Conservation (phyloP, 2,329 filamentous ascomycete genomes). For the Orbilia brochopaga region DNA sequence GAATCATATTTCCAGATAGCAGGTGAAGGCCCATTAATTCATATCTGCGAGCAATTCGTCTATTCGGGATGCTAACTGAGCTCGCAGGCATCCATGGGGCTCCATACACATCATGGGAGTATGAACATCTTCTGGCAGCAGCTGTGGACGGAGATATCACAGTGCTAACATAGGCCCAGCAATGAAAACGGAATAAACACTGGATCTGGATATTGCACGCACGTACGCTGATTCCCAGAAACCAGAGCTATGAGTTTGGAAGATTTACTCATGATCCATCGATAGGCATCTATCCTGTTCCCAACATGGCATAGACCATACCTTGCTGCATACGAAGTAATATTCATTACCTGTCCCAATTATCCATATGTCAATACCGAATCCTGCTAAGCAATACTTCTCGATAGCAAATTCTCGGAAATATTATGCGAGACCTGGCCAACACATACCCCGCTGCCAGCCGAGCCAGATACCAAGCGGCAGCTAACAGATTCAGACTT, state of each 20-base stretch:
- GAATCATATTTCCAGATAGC: constrained; percentile 38
- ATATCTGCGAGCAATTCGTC: neutral
- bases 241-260: neutral
- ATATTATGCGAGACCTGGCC: constrained; percentile 32
- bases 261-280: constrained; percentile 1
- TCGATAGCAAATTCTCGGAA: constrained; percentile 44
- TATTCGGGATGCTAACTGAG: constrained; percentile 9
- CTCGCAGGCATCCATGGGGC: constrained; percentile 38
- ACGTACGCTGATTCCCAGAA: constrained; percentile 13
- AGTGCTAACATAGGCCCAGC: constrained; percentile 3
- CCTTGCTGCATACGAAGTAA: constrained; percentile 39
- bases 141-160: constrained; percentile 9
- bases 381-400: neutral
- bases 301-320: constrained; percentile 48
- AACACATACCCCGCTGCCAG: constrained; percentile 22
- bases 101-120: constrained; percentile 43
- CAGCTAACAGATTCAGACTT: constrained; percentile 39
- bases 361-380: neutral
- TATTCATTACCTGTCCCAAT: neutral
- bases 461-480: constrained; percentile 32
- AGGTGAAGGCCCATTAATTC: constrained; percentile 10
- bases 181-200: constrained; percentile 16
- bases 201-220: constrained; percentile 34
- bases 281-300: constrained; percentile 43
- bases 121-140: too few relatives aligned